Percentiles rank a stretch among this genome's conserved stretches.
These are phyloP conservation scores for Lodderomyces theae DNA, from an alignment of 1,139 yeast genomes.

Conservation along the genomic window DNA sequence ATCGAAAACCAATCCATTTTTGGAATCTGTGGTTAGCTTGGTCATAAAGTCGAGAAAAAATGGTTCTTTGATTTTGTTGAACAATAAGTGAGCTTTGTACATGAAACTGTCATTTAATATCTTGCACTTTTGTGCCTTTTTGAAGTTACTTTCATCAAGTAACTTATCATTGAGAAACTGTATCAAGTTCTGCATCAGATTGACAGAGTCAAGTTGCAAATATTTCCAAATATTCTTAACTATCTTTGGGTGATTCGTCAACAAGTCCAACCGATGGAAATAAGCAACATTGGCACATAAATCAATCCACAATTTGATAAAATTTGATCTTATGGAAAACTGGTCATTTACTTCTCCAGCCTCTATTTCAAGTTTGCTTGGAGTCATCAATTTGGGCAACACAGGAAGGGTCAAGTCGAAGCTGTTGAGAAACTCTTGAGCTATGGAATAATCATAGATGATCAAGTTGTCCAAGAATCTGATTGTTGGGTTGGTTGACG, in stretches of 20 bases:
- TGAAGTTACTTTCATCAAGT: slow-evolving; percentile 58
- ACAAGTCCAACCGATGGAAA: slow-evolving; percentile 58
- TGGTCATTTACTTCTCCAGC: slow-evolving; percentile 26
- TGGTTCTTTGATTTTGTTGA: slow-evolving; percentile 21
- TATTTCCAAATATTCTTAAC: slow-evolving; percentile 65
- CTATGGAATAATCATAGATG: slow-evolving; percentile 45
- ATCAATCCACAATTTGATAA: slow-evolving; percentile 60
- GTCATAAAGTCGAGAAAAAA: slow-evolving; percentile 50
- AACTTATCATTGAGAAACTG: slow-evolving; percentile 49
- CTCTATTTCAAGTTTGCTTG: slow-evolving; percentile 46
- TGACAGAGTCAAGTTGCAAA: slow-evolving; percentile 54
- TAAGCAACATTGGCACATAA: slow-evolving; percentile 50
- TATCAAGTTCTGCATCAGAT: slow-evolving; percentile 40
- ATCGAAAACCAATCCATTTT: slow-evolving; percentile 61
- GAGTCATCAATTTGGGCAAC: slow-evolving; percentile 60
- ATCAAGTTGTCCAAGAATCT: slow-evolving; percentile 54
- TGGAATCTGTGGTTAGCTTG: slow-evolving; percentile 48
- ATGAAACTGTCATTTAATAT: slow-evolving; percentile 78
- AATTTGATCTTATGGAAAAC: slow-evolving; percentile 51
- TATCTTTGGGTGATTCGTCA: slow-evolving; percentile 56
- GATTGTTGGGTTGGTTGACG: slow-evolving; percentile 61
- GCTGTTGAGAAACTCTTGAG: slow-evolving; percentile 57
- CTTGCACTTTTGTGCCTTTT: slow-evolving; percentile 68
- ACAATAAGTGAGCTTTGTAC: slow-evolving; percentile 51
- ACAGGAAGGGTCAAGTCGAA: slow-evolving; percentile 67